A percentile compares a stretch with the other conserved stretches of the same genome.
These are phyloP conservation scores for Scutellaria baicalensis DNA, from an alignment of 257 asterid species.

Conservation along the genomic window DNA sequence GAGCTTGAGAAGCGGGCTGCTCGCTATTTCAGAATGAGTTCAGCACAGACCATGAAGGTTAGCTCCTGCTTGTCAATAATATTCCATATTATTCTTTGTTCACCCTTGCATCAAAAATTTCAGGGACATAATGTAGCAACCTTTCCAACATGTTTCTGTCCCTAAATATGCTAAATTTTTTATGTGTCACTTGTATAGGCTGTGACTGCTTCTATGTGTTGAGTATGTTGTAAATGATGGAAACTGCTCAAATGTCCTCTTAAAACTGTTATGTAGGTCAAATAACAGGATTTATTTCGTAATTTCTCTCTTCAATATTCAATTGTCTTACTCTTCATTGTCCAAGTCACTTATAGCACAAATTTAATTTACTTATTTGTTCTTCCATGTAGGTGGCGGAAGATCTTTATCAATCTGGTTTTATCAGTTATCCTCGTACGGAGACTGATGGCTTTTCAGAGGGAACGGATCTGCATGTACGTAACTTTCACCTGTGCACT, in stretches of 20 bases:
- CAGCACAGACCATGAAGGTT: conserved; percentile 97
- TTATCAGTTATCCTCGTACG: conserved; percentile 98
- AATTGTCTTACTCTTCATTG: background rate
- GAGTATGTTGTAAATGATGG: background rate
- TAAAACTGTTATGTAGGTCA: background rate
- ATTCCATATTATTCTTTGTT: background rate
- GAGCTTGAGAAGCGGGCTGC: conserved; percentile 99
- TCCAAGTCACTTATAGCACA: background rate
- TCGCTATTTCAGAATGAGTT: conserved; percentile 88
- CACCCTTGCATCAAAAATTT: background rate
- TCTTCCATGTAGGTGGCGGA: conserved; percentile 71
- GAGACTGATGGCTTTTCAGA: conserved; percentile 87
- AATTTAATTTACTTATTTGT: background rate
- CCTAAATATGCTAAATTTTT: conserved; percentile 5
- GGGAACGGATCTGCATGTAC: conserved; percentile 66
- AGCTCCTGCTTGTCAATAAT: conserved; percentile 16
- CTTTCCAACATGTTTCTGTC: conserved; percentile 8
- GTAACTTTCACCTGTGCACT: conserved; percentile 17
- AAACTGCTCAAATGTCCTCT: background rate
- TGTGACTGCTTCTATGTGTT: background rate
- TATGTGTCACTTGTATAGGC: conserved; percentile 1
- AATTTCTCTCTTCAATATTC: background rate
- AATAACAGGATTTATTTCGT: conserved; percentile 1
- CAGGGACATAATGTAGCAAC: background rate
- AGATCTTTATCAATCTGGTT: conserved; percentile 94